Conservation (phyloP, 2,329 filamentous ascomycete species). For the Beauveria varroae region DNA sequence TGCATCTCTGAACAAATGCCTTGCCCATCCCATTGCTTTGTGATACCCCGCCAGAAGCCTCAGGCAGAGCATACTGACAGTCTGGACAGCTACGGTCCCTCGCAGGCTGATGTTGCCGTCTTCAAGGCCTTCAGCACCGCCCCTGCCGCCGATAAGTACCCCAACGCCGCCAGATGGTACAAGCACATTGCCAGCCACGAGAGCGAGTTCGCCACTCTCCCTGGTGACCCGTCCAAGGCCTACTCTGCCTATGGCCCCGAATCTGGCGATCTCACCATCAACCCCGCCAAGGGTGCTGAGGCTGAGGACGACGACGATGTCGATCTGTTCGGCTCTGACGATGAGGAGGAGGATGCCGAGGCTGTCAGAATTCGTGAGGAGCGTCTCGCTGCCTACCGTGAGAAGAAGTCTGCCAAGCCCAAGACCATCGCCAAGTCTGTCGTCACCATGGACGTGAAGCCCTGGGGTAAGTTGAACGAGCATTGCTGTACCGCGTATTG, state of each 20-base stretch:
- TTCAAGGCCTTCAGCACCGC: slow-evolving; percentile 79
- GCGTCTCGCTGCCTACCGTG: slow-evolving; percentile 85
- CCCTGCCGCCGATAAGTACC: slow-evolving; percentile 80
- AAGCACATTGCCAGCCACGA: slow-evolving; percentile 94
- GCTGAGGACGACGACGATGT: slow-evolving; percentile 75
- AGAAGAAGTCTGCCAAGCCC: slow-evolving; percentile 91
- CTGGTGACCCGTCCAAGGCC: slow-evolving; percentile 83
- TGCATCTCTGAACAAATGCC: slow-evolving; percentile 62
- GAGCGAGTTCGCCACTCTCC: slow-evolving; percentile 83
- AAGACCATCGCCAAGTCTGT: slow-evolving; percentile 95
- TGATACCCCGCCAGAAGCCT: not conserved
- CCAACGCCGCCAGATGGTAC: slow-evolving; percentile 95
- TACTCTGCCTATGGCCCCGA: slow-evolving; percentile 91
- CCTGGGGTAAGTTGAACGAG: slow-evolving; percentile 70
- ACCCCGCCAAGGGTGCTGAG: slow-evolving; percentile 73
- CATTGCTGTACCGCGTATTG: not conserved
- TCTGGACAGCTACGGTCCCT: slow-evolving; percentile 48
- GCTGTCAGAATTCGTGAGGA: slow-evolving; percentile 77
- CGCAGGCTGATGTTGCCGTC: slow-evolving; percentile 91
- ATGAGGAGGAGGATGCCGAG: slow-evolving; percentile 90
- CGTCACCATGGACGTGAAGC: slow-evolving; percentile 94
- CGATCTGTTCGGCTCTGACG: slow-evolving; percentile 88
- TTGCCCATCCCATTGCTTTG: not conserved
- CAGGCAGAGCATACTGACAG: not conserved
- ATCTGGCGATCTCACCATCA: slow-evolving; percentile 64